These are phyloP conservation scores for Pseudocercospora musae DNA, from an alignment of 2,329 filamentous ascomycete species.

Conservation along the genomic window DNA sequence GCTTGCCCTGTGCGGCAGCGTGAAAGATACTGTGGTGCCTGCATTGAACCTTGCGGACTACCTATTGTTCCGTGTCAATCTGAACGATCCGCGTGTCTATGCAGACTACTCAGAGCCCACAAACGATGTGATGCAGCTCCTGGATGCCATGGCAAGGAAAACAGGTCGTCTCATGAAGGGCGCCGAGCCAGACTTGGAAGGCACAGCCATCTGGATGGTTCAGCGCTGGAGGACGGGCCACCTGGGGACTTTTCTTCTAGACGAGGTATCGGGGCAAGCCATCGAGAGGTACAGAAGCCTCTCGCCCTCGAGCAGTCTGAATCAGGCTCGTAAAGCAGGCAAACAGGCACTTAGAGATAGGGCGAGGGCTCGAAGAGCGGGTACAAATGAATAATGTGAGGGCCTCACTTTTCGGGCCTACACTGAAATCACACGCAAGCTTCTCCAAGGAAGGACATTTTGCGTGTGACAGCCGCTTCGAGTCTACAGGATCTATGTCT, in stretches of 20 bases:
- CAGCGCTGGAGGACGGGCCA: conserved; percentile 76
- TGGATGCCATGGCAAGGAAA: conserved; percentile 66
- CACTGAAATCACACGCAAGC: too few relatives aligned
- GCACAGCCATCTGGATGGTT: conserved; percentile 74
- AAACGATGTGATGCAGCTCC: conserved; percentile 73
- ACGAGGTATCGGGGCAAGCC: conserved; percentile 64
- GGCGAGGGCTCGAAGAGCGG: conserved; percentile 18
- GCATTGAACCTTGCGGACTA: conserved; percentile 82
- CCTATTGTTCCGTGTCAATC: conserved; percentile 79
- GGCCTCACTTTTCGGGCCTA: background rate
- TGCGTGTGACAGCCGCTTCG: background rate
- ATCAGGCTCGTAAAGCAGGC: conserved; percentile 64
- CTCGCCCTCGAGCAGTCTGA: conserved; percentile 54
- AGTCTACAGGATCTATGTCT: background rate
- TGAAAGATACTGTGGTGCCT: conserved; percentile 83
- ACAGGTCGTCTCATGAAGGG: conserved; percentile 75
- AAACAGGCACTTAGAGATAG: conserved; percentile 48
- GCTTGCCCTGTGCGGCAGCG: conserved; percentile 83
- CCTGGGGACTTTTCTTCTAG: conserved; percentile 74
- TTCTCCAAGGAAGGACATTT: background rate
- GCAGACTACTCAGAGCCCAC: conserved; percentile 65
- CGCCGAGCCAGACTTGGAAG: conserved; percentile 66
- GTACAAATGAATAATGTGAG: background rate
- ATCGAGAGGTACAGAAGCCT: conserved; percentile 53
- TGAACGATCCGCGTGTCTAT: conserved; percentile 61